Evolutionary conservation across 2,329 filamentous ascomycete species (phyloP).

Genomic region (Cyphellophora europaea): DNA sequence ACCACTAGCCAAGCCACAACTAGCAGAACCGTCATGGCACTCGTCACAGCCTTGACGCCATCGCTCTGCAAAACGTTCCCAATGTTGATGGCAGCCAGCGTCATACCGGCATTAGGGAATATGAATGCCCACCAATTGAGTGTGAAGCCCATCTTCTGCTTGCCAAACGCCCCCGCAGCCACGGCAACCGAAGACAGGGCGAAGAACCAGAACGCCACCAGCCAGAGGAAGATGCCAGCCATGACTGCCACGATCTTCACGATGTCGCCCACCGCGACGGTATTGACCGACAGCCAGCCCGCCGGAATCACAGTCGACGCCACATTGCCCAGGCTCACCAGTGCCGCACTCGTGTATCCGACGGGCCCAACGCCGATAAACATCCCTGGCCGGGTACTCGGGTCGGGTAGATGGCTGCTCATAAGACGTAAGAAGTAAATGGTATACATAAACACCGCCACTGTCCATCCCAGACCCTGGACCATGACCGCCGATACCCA

Average conservation of each 20-base stretch:
- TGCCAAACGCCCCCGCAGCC: slow-evolving; percentile 4
- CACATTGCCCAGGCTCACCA: slow-evolving; percentile 5
- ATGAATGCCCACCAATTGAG: slow-evolving; percentile 55
- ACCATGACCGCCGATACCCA: slow-evolving; percentile 57
- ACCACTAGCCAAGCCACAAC: slow-evolving; percentile 49
- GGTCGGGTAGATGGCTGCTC: background rate
- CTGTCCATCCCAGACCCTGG: slow-evolving; percentile 59
- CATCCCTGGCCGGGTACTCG: slow-evolving; percentile 7
- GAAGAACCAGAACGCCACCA: slow-evolving; percentile 10
- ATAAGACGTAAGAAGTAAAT: slow-evolving; percentile 48
- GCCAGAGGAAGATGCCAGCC: slow-evolving; percentile 7
- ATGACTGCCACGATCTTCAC: slow-evolving; percentile 2
- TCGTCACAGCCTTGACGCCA: slow-evolving; percentile 42
- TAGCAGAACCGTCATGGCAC: slow-evolving; percentile 46
- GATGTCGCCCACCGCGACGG: slow-evolving; percentile 2
- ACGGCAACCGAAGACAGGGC: slow-evolving; percentile 4
- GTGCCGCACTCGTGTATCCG: slow-evolving; percentile 6
- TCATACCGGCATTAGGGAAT: slow-evolving; percentile 57
- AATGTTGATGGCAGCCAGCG: slow-evolving; percentile 48
- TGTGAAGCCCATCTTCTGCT: slow-evolving; percentile 36
- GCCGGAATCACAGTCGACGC: slow-evolving; percentile 3
- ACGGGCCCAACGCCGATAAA: slow-evolving; percentile 8
- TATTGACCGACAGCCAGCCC: slow-evolving; percentile 5
- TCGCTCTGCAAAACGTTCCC: slow-evolving; percentile 42
- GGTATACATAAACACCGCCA: slow-evolving; percentile 63